phyloP scores from a whole-genome alignment of 2,329 filamentous ascomycete species.

The Penicillium concentricum region DNA sequence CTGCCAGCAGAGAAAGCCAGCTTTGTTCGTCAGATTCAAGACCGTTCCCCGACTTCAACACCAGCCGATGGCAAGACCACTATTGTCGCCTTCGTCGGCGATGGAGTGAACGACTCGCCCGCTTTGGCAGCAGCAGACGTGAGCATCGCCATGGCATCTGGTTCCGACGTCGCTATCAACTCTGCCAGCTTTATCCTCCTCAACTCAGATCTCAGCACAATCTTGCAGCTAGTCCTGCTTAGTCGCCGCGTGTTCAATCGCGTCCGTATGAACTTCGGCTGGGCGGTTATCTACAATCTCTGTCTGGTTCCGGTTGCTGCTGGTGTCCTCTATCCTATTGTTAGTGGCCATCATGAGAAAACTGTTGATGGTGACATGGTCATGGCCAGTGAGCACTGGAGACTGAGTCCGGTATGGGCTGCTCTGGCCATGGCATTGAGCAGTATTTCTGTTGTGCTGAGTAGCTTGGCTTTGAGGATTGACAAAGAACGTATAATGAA shows the following conservation, averaged over 20 bases:
- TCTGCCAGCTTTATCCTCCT: constrained; percentile 80
- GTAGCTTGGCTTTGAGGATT: constrained; percentile 70
- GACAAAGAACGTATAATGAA: constrained; percentile 27
- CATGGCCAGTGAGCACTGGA: constrained; percentile 41
- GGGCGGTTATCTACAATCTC: constrained; percentile 81
- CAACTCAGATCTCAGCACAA: constrained; percentile 65
- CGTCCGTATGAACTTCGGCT: constrained; percentile 81
- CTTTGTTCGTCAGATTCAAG: constrained; percentile 42
- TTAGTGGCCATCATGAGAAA: constrained; percentile 38
- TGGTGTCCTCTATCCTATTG: constrained; percentile 69
- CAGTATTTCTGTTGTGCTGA: constrained; percentile 82
- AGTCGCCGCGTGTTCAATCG: constrained; percentile 70
- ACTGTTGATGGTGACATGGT: constrained; percentile 33
- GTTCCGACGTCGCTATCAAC: constrained; percentile 79
- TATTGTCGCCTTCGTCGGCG: constrained; percentile 79
- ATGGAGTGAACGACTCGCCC: constrained; percentile 83
- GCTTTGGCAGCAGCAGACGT: constrained; percentile 78
- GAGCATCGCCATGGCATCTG: constrained; percentile 76
- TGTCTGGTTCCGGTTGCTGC: constrained; percentile 77
- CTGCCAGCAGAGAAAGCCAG: constrained; percentile 74
- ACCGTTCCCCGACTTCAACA: constrained; percentile 10
- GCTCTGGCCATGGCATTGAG: constrained; percentile 89
- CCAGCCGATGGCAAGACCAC: constrained; percentile 19
- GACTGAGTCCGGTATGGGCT: constrained; percentile 66
- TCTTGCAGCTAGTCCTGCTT: constrained; percentile 72